These are phyloP conservation scores for Diospyros kaki DNA, from an alignment of 148 eudicot genomes.

Conservation along the genomic window DNA sequence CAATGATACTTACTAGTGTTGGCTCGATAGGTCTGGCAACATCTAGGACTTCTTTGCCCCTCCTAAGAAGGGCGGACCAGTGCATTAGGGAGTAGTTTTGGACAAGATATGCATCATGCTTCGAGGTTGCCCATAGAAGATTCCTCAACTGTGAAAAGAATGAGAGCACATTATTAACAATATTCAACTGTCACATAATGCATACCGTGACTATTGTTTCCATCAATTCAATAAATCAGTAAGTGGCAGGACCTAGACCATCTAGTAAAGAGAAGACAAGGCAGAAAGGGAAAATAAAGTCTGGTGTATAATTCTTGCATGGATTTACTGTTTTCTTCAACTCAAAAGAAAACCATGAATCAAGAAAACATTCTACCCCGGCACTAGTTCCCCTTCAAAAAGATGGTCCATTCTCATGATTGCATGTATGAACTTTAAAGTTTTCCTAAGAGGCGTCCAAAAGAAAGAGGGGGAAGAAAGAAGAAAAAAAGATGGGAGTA, in stretches of 20 bases:
- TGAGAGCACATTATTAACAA: conserved; percentile 1
- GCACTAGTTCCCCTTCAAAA: no score
- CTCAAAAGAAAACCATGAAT: no score
- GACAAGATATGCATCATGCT: conserved; percentile 76
- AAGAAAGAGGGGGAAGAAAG: no score
- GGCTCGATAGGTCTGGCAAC: conserved; percentile 64
- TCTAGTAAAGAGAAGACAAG: no score
- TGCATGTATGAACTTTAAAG: no score
- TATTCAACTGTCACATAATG: neutral
- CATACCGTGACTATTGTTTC: neutral
- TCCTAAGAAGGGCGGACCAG: conserved; percentile 66
- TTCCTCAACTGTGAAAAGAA: conserved; percentile 53
- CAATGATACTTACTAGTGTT: conserved; percentile 32
- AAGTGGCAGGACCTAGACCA: neutral
- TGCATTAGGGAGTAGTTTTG: conserved; percentile 81
- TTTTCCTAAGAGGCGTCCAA: no score
- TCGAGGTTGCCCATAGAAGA: conserved; percentile 78
- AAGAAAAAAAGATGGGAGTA: no score
- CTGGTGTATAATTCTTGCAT: no score
- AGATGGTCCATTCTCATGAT: no score
- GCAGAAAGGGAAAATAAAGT: no score
- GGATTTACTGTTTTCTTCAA: no score
- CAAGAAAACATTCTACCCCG: no score
- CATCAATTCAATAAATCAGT: neutral
- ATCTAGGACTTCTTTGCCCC: conserved; percentile 64